Base-by-base conservation (phyloP, 2,329 filamentous ascomycete species). In the Graphilbum fragrans region DNA sequence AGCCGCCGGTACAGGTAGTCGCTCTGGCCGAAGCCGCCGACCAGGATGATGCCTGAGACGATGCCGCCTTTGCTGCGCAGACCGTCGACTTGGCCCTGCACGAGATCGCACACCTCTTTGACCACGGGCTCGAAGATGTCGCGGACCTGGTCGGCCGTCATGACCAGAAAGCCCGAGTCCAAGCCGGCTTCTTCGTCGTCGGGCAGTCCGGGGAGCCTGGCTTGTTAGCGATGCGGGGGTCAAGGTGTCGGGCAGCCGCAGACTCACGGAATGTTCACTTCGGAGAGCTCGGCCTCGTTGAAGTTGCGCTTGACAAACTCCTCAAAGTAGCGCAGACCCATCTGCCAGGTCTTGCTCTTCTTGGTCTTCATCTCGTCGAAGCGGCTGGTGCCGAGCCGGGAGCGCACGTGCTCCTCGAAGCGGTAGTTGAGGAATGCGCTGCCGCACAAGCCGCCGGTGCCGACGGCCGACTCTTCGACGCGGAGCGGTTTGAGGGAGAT, bases 291-390 rank as follows among this genome's bases (percentile, higher is more conserved):
- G 37, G 86, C 81, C 52, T 84, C 80, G 54, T 84, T 81, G 55
- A 88, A 90, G 53, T 86, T 87, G 14, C 84, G 72, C 61, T 90
- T 90, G 14, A 90, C 82, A 55, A 86, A 87, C 54, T 88, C 82
- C 52, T 90, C 84, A 58, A 86, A 90, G 54, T 86, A 87, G 42
- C 77, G 73, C 39, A 88, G 64, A 2, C 79, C 84, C 77, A 80
- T 80, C 56, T 81, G 82, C 82, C 83, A 88, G 1, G 80, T 85
- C 59, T 84, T 86, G 3, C 72, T 73, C 58, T 86, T 86, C 60
- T 83, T 84, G 40, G 74, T 58, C 55, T 83, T 82, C 80, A 90
- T 86, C 59, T 79, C 74, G 23, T 80, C 74, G 53, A 86, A 86
- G 4, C 72, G 65, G 27, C 71, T 71, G 31, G 70, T 66, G 2